A percentile compares a stretch with the other conserved stretches of the same genome.
phyloP scores from a whole-genome alignment of 2,329 filamentous ascomycete species.

The Volutella citrinella region DNA sequence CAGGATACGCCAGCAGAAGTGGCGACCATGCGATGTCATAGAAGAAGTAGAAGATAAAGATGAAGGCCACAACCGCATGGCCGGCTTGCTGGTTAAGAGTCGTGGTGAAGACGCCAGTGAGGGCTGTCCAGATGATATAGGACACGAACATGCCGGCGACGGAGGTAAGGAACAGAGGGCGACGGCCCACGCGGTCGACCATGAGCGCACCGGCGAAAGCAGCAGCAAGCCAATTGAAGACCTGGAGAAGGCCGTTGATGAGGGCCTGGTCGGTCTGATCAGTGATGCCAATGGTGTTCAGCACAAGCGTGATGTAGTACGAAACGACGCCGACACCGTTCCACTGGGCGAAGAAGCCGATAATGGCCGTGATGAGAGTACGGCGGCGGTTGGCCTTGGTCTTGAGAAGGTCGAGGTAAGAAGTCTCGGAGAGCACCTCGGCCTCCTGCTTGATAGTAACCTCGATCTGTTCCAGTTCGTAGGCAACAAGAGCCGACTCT shows the following conservation, averaged over 20 bases:
- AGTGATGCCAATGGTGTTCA: conserved; percentile 2
- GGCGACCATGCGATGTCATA: no score
- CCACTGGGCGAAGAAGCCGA: not conserved
- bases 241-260: conserved; percentile 3
- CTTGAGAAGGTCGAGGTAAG: not conserved
- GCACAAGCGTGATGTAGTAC: conserved; percentile 1
- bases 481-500: conserved; percentile 1
- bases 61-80: no score
- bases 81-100: no score
- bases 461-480: conserved; percentile 1
- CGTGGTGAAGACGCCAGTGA: no score
- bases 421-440: not conserved
- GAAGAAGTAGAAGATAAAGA: no score
- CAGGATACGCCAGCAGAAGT: no score
- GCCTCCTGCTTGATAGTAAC: not conserved
- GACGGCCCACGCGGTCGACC: conserved; percentile 2
- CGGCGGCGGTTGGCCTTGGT: not conserved
- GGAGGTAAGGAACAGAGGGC: not conserved
- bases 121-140: conserved; percentile 1
- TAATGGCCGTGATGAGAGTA: not conserved
- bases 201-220: not conserved
- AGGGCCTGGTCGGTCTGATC: not conserved
- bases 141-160: not conserved
- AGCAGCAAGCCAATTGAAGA: conserved; percentile 1
- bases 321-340: not conserved